phyloP scores from a whole-genome alignment of 202 grass and related monocot species.

The Elaeis oleifera region DNA sequence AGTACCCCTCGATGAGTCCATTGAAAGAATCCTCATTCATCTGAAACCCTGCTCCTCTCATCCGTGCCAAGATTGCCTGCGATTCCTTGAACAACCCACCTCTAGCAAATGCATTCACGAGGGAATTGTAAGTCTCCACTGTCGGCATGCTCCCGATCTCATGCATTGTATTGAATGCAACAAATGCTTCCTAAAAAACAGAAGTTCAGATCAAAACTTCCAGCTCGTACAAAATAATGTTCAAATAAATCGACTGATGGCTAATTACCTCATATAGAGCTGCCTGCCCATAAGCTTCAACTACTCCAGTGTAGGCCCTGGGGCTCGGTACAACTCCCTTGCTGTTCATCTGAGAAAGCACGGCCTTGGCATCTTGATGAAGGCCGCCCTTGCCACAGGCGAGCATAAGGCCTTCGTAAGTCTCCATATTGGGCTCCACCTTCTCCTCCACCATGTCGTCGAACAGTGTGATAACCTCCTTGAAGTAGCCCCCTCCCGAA shows the following conservation, averaged over 20 bases:
- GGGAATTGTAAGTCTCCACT: slow-evolving; percentile 68
- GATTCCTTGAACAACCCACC: slow-evolving; percentile 83
- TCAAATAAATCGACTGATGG: not conserved
- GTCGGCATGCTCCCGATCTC: slow-evolving; percentile 74
- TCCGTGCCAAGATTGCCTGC: slow-evolving; percentile 51
- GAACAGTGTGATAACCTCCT: slow-evolving; percentile 85
- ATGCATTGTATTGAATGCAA: slow-evolving; percentile 95
- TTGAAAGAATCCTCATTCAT: slow-evolving; percentile 69
- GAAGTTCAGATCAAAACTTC: not conserved
- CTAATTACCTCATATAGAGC: slow-evolving; percentile 68
- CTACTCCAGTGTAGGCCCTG: slow-evolving; percentile 75
- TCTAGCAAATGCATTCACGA: slow-evolving; percentile 60
- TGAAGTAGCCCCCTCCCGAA: slow-evolving; percentile 88
- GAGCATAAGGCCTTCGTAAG: slow-evolving; percentile 70
- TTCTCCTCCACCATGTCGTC: slow-evolving; percentile 60
- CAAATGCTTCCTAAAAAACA: slow-evolving; percentile 61
- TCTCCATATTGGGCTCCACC: slow-evolving; percentile 77
- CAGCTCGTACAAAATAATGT: not conserved
- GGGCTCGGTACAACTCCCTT: slow-evolving; percentile 73
- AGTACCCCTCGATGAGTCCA: slow-evolving; percentile 80
- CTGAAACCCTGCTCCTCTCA: slow-evolving; percentile 79
- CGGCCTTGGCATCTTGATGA: slow-evolving; percentile 78
- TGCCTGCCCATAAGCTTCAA: slow-evolving; percentile 73
- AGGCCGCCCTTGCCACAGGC: slow-evolving; percentile 84
- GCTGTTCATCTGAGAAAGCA: slow-evolving; percentile 56